phyloP scores from a whole-genome alignment of 257 asterid genomes.

The Nicotiana sylvestris region DNA sequence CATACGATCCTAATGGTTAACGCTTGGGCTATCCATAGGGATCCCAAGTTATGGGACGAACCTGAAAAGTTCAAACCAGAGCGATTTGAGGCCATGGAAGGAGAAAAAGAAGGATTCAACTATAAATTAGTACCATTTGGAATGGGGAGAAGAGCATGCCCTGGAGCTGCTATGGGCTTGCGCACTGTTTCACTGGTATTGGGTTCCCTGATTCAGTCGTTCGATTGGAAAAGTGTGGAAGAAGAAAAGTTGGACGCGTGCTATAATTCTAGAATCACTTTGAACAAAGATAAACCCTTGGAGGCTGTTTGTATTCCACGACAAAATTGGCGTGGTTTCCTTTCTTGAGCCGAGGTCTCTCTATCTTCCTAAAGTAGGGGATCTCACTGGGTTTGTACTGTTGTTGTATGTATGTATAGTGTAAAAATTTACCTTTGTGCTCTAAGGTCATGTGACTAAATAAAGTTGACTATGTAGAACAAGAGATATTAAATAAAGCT shows the following conservation, averaged over 20 bases:
- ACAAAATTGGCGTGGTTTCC: conserved; percentile 19
- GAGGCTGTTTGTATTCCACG: conserved; percentile 38
- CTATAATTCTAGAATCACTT: not conserved
- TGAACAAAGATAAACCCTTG: conserved; percentile 38
- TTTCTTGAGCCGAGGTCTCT: too few species aligned
- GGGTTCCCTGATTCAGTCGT: conserved; percentile 51
- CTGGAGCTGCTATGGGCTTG: conserved; percentile 43
- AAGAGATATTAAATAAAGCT: not conserved
- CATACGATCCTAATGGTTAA: conserved; percentile 42
- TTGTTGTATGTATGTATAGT: too few species aligned
- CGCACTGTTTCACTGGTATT: conserved; percentile 36
- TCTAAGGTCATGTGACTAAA: not conserved
- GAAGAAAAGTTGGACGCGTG: conserved; percentile 15
- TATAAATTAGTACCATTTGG: conserved; percentile 47
- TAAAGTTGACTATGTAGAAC: not conserved
- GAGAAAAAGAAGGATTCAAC: conserved; percentile 27
- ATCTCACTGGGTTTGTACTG: too few species aligned
- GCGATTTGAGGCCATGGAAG: conserved; percentile 33
- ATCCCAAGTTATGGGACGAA: conserved; percentile 47
- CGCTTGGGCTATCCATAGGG: conserved; percentile 53
- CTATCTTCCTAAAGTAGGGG: too few species aligned
- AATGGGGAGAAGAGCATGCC: conserved; percentile 56
- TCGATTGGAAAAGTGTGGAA: conserved; percentile 34
- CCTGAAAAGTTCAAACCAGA: conserved; percentile 44
- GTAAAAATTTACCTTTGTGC: not conserved